Base-by-base conservation (phyloP, 2,329 filamentous ascomycete species). In the Trichoderma breve region DNA sequence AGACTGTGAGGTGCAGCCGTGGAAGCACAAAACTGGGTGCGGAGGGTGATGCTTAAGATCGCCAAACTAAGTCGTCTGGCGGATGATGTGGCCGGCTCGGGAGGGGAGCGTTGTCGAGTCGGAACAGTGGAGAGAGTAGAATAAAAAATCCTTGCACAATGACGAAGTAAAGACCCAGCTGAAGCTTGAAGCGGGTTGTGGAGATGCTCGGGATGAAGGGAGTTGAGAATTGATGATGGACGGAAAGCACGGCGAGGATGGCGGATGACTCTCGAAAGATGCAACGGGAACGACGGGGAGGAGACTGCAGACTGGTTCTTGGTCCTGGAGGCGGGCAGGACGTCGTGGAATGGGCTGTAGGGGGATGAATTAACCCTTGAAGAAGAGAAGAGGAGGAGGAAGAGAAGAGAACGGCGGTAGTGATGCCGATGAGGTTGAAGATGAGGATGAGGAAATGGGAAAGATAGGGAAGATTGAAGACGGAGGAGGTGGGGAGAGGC, bases 1-100 rank as follows among this genome's bases (percentile, higher is more conserved):
- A 51, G 63, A 70, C 66, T 71, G 51, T 75, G 75, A 74, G 53
- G 75, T 60, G 74, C 73, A 72, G 32, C 61, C 55, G 55, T 51
- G 62, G 24, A 65, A 64, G 62, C 60, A 66, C 71, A 62, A 55
- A 60, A 36, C 11, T 36, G 6, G 18, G 30, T 70, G 71, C 64
- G 51, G 55, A 57, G 63, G 47, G n/a, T 53, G 70, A 15, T 58
- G 39, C 18, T 63, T 30, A 15, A 34, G 24, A 32, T 28, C 57
- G 60, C 32, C 36, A 60, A 61, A 58, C 47, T 43, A 21, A 66
- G 18, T 32, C 15, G 64, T 32, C 51, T 58, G 36, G 36, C 43
- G 60, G 11, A 58, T 24, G 51, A 64, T 57, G 18, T 32, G 47
- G 26, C 65, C 65, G 65, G 65, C 65, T 60, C 65, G 51, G 14